Base-by-base conservation (phyloP, 2,329 filamentous ascomycete genomes). In the Diaporthe sp. region DNA sequence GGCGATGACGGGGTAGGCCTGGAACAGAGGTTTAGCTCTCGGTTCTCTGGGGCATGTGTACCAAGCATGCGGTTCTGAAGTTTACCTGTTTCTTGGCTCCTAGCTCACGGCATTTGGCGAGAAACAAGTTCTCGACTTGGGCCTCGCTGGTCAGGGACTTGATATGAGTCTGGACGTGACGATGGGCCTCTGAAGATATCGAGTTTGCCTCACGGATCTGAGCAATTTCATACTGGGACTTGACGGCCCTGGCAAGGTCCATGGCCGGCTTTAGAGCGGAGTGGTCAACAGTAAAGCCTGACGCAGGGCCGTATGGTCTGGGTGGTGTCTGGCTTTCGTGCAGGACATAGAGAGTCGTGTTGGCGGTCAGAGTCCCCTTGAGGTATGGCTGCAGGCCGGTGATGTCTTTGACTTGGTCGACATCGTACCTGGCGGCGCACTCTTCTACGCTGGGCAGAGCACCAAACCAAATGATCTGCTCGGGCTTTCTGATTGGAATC, bases 1-100 rank as follows among this genome's bases (percentile, higher is more conserved):
- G 60, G 94, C 95, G 78, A 99, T 98, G n/a, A 95, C 90, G 61
- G 92, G 91, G 82, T 99, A 99, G 0, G 96, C 92, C 85, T 68
- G 33, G 15, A 40, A 30, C 15, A 19, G 9, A 19, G n/a, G 19
- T 15, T 54, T 19, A 68, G 64, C 35, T 38, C 17, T 15, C n/a
- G n/a, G 13, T 12, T 35, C 7, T 68, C 5, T 7, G n/a, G 4
- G 13, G 8, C 33, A 54, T 25, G 33, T n/a, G 25, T 12, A 12
- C 13, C 25, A 40, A 45, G 60, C 33, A 5, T 40, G 33, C 47
- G 40, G 47, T n/a, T 68, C n/a, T 40, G 33, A 5, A 17, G 17
- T 22, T 22, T 54, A 68, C 64, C 64, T 97, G 94, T 68, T 91
- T 87, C 77, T 93, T 93, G 4, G 94, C 93, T 76, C 93, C 94